Percentiles rank a stretch among this genome's conserved stretches.
Evolutionary conservation across 371 early-diverging fungal genomes (phyloP).

Genomic region (Mycotypha africana): DNA sequence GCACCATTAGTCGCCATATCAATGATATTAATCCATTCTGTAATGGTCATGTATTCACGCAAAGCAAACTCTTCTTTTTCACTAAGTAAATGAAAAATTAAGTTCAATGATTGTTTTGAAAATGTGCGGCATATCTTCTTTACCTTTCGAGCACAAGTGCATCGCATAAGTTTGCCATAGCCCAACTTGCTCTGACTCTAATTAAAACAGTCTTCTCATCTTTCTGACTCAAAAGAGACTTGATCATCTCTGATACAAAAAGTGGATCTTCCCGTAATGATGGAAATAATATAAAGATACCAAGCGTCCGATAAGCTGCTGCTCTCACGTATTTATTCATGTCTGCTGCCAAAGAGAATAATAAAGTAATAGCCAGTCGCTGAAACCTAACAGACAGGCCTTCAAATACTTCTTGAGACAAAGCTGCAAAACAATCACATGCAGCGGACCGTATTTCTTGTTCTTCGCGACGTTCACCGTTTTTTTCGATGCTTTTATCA

Average conservation of each 20-base stretch:
- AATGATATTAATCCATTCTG: slow-evolving; percentile 43
- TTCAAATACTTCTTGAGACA: slow-evolving; percentile 43
- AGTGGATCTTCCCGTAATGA: slow-evolving; percentile 50
- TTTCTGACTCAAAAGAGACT: slow-evolving; percentile 37
- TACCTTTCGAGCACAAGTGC: slow-evolving; percentile 54
- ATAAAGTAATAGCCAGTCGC: slow-evolving; percentile 40
- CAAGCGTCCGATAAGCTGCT: slow-evolving; percentile 65
- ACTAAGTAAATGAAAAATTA: slow-evolving; percentile 4
- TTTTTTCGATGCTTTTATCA: no score
- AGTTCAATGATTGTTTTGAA: background rate
- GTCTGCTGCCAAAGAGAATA: slow-evolving; percentile 51
- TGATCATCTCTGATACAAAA: slow-evolving; percentile 52
- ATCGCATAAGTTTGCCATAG: slow-evolving; percentile 70
- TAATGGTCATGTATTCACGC: slow-evolving; percentile 28
- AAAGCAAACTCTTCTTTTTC: slow-evolving; percentile 25
- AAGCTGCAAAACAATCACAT: slow-evolving; percentile 60
- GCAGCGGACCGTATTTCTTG: slow-evolving; percentile 48
- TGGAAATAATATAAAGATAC: slow-evolving; percentile 60
- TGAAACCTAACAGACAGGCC: slow-evolving; percentile 42
- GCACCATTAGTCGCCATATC: slow-evolving; percentile 48
- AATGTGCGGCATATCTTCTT: no score
- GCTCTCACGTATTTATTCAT: slow-evolving; percentile 54
- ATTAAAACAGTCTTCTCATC: slow-evolving; percentile 52
- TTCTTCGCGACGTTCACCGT: slow-evolving; percentile 33
- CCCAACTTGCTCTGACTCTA: slow-evolving; percentile 71